Evolutionary conservation across 2,329 filamentous ascomycete genomes (phyloP).

Genomic region (Fusarium albidum): DNA sequence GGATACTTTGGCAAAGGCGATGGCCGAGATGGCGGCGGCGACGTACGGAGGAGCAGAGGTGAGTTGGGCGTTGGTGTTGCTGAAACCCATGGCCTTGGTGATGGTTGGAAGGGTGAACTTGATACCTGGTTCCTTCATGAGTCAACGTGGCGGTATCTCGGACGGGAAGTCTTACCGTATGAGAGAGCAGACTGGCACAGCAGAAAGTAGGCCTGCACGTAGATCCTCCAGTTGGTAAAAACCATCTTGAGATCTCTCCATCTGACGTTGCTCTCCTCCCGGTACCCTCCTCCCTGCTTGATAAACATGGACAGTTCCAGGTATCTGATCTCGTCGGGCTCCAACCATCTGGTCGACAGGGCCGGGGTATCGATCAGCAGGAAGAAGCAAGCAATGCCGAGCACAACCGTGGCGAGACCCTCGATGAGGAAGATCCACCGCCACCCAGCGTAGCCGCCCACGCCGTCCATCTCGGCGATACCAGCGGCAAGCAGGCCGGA

Average conservation of each 20-base stretch:
- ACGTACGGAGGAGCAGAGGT: constrained; percentile 68
- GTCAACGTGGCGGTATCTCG: neutral
- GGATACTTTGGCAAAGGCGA: constrained; percentile 70
- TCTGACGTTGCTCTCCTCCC: constrained; percentile 28
- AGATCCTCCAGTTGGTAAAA: constrained; percentile 43
- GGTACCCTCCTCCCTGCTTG: constrained; percentile 43
- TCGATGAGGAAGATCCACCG: constrained; percentile 42
- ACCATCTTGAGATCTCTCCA: constrained; percentile 40
- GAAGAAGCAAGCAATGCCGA: constrained; percentile 51
- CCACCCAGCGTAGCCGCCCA: constrained; percentile 54
- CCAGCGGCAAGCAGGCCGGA: constrained; percentile 74
- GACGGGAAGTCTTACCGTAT: constrained; percentile 25
- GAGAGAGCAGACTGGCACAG: constrained; percentile 40
- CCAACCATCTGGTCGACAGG: constrained; percentile 46
- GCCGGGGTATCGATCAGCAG: constrained; percentile 54
- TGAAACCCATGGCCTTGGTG: constrained; percentile 38
- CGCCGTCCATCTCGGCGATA: constrained; percentile 71
- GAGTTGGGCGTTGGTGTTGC: constrained; percentile 40
- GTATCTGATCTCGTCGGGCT: constrained; percentile 38
- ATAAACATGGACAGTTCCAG: constrained; percentile 42
- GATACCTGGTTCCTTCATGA: constrained; percentile 18
- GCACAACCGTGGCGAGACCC: constrained; percentile 45
- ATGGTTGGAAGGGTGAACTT: constrained; percentile 40
- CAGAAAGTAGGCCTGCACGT: constrained; percentile 41
- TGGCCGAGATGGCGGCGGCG: constrained; percentile 68